phyloP scores from a whole-genome alignment of 371 early-diverging fungal genomes.

The Batrachochytrium dendrobatidis region DNA sequence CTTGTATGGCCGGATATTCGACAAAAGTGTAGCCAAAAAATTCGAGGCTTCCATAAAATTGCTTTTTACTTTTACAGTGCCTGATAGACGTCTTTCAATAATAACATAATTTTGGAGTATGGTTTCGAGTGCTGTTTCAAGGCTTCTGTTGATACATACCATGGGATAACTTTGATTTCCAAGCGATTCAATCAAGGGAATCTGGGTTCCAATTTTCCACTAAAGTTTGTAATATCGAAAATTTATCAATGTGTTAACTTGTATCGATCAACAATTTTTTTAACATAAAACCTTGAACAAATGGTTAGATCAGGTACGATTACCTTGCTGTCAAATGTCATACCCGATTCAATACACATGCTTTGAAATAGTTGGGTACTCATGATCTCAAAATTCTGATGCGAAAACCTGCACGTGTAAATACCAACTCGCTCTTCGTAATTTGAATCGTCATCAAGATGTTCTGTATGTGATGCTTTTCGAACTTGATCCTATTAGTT shows the following conservation, averaged over 20 bases:
- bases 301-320: neutral
- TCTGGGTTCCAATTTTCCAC: neutral
- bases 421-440: neutral
- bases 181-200: neutral
- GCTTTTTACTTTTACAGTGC: neutral
- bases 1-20: slow-evolving; percentile 1
- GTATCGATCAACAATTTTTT: neutral
- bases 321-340: neutral
- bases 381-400: neutral
- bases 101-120: slow-evolving; percentile 1
- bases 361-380: neutral
- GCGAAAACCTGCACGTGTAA: neutral
- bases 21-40: neutral
- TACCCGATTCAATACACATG: neutral
- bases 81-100: neutral
- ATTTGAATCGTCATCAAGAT: neutral
- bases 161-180: neutral
- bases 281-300: neutral
- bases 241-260: neutral
- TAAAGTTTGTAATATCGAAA: no score
- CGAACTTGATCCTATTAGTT: neutral
- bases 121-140: neutral
- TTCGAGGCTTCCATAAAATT: neutral
- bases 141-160: slow-evolving; percentile 1
- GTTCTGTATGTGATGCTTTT: neutral